Evolutionary conservation across 495 filamentous ascomycete genomes (phyloP).

Genomic region (Neurospora sp.): DNA sequence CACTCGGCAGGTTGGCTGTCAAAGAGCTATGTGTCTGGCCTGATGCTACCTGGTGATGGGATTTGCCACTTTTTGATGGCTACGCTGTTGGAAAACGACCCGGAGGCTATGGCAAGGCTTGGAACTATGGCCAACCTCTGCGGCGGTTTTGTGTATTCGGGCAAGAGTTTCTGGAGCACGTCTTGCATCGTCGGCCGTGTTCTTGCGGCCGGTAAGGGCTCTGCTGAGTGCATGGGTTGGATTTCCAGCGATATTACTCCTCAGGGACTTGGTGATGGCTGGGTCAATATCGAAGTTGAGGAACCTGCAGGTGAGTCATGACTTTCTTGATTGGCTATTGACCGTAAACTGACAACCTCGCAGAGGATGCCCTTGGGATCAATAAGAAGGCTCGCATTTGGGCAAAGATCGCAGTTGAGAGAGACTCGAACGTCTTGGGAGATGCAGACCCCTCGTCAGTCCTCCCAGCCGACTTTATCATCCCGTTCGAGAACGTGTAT

Average conservation of each 20-base stretch:
- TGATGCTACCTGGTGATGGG: conserved; percentile 67
- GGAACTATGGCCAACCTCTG: conserved; percentile 63
- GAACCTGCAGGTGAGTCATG: conserved; percentile 35
- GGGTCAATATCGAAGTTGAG: conserved; percentile 50
- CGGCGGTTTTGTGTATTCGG: conserved; percentile 64
- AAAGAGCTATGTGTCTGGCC: conserved; percentile 65
- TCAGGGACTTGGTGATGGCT: conserved; percentile 44
- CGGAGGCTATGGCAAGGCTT: conserved; percentile 49
- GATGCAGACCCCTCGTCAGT: conserved; percentile 36
- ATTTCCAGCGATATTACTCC: conserved; percentile 51
- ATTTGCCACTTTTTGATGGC: conserved; percentile 70
- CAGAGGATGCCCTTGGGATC: conserved; percentile 30
- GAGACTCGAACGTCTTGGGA: conserved; percentile 43
- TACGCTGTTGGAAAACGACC: conserved; percentile 66
- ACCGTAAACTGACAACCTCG: conserved; percentile 1
- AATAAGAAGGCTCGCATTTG: conserved; percentile 38
- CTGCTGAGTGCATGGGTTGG: conserved; percentile 74
- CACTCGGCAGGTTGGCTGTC: conserved; percentile 67
- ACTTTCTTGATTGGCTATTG: not conserved
- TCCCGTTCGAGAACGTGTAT: conserved; percentile 43
- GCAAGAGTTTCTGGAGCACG: conserved; percentile 76
- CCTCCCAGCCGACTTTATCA: conserved; percentile 47
- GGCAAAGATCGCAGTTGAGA: conserved; percentile 37
- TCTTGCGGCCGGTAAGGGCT: conserved; percentile 51
- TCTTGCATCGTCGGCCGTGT: conserved; percentile 67